These are phyloP conservation scores for Aspergillus bombycis DNA, from an alignment of 2,329 filamentous ascomycete genomes.

Conservation along the genomic window DNA sequence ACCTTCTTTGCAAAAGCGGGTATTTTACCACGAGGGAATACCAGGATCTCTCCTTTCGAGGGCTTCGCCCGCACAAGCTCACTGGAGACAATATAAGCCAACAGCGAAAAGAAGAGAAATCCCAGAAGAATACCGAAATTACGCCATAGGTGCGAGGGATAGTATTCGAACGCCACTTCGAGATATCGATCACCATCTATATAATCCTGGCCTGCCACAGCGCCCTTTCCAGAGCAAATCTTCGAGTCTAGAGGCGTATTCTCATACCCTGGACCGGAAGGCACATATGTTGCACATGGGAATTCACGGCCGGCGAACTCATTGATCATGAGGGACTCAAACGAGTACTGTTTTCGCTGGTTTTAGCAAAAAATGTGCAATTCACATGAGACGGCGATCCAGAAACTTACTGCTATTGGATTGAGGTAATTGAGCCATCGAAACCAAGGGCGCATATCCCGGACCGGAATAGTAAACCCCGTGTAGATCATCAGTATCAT, in stretches of 20 bases:
- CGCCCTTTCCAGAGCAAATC: constrained; percentile 63
- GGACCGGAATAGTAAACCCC: constrained; percentile 48
- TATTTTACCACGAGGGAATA: constrained; percentile 72
- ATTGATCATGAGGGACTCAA: constrained; percentile 82
- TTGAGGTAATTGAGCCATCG: constrained; percentile 83
- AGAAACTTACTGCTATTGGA: constrained; percentile 61
- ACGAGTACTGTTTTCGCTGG: constrained; percentile 60
- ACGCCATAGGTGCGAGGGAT: constrained; percentile 62
- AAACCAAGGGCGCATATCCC: constrained; percentile 79
- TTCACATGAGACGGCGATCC: not conserved
- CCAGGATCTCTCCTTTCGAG: constrained; percentile 73
- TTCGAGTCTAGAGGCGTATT: constrained; percentile 42
- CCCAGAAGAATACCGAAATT: constrained; percentile 70
- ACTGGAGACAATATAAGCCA: constrained; percentile 63
- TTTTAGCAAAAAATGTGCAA: not conserved
- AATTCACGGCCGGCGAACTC: constrained; percentile 73
- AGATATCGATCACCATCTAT: constrained; percentile 65
- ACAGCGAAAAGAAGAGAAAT: constrained; percentile 62
- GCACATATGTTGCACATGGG: constrained; percentile 50
- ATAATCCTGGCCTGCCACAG: constrained; percentile 54
- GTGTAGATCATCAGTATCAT: constrained; percentile 52
- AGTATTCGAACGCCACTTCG: constrained; percentile 59
- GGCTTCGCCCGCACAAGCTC: constrained; percentile 66
- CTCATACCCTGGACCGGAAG: constrained; percentile 47
- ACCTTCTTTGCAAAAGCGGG: constrained; percentile 46